phyloP scores from a whole-genome alignment of 2,329 filamentous ascomycete genomes.

The Stagonosporopsis chrysanthemi region DNA sequence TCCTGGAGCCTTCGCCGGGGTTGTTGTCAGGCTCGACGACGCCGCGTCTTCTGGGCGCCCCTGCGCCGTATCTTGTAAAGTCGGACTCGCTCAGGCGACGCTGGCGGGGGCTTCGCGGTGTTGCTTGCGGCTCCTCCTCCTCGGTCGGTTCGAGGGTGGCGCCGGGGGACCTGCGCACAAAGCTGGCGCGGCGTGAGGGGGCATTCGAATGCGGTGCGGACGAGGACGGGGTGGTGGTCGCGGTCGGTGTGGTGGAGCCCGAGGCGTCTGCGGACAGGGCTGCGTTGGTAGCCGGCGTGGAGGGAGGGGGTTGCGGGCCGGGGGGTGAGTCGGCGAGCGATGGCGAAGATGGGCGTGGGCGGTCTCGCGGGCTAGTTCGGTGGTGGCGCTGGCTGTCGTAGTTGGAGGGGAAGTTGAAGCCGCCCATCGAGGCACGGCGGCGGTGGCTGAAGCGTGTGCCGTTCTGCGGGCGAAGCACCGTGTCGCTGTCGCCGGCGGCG shows the following conservation, averaged over 20 bases:
- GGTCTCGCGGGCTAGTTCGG: slow-evolving; percentile 51
- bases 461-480: slow-evolving; percentile 62
- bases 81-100: slow-evolving; percentile 67
- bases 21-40: slow-evolving; percentile 65
- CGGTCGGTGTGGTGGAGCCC: slow-evolving; percentile 54
- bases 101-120: slow-evolving; percentile 56
- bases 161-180: slow-evolving; percentile 49
- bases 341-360: slow-evolving; percentile 51
- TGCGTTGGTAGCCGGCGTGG: slow-evolving; percentile 66
- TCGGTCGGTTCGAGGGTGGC: slow-evolving; percentile 53
- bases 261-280: slow-evolving; percentile 64
- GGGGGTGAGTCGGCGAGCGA: slow-evolving; percentile 63
- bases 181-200: slow-evolving; percentile 51
- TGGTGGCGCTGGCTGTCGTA: slow-evolving; percentile 64
- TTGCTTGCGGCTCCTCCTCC: slow-evolving; percentile 51
- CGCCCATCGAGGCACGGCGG: slow-evolving; percentile 63
- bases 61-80: slow-evolving; percentile 67
- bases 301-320: slow-evolving; percentile 68
- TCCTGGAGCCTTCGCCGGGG: slow-evolving; percentile 65
- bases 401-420: slow-evolving; percentile 58
- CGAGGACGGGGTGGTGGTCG: slow-evolving; percentile 41
- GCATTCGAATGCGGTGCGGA: slow-evolving; percentile 46
- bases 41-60: slow-evolving; percentile 68
- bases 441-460: slow-evolving; percentile 63
- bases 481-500: slow-evolving; percentile 59